Evolutionary conservation across 768 basidiomycete species (phyloP), one percentile per base, ranked within the genome.

Genomic region (Pholiota molesta): DNA sequence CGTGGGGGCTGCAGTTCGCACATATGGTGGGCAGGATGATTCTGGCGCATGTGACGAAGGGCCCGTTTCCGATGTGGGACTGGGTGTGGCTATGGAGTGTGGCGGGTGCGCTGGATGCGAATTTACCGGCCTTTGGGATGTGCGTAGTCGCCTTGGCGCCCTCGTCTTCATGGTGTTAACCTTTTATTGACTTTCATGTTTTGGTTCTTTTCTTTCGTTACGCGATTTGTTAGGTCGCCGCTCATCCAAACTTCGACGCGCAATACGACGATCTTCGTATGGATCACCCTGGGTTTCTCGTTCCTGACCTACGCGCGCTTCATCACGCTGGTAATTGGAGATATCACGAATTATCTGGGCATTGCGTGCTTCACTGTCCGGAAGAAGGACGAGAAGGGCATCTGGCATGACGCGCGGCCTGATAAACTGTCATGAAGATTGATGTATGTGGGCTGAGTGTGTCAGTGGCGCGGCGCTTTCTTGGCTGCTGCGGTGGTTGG

Each of bases 361-460:
- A 94, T 97, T 68, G 97, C 94, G 1, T 98, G 95, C 78, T 95
- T 97, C 71, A 94, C 92, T 16, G 95, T 97, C 49, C 81, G 88
- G 58, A 95, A 92, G 79, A 92, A 87, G 82, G 93, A 94, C 65
- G 77, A 77, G 39, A 73, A 82, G 51, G 90, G 91, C 11, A 77
- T 81, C 17, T 92, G 91, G 91, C 66, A 66, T 11, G 60, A 67
- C 23, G 71, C 66, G 21, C 57, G 55, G 40, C 63, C 66, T 7
- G 62, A 66, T 44, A 62, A 60, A 23, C 11, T 45, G 4, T 45
- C 52, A 28, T 53, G 35, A 39, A 19, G 53, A 26, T 37, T 1
- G 10, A 26, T 26, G 4, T 26, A 26, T 26, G 26, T 26, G 2
- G 2, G 26, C 26, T 26, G 26, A 2, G 2, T 26, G 26, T 26